A percentile compares a stretch with the other conserved stretches of the same genome.
phyloP scores from a whole-genome alignment of 2,329 filamentous ascomycete species.

The Pyrenochaeta sp. region DNA sequence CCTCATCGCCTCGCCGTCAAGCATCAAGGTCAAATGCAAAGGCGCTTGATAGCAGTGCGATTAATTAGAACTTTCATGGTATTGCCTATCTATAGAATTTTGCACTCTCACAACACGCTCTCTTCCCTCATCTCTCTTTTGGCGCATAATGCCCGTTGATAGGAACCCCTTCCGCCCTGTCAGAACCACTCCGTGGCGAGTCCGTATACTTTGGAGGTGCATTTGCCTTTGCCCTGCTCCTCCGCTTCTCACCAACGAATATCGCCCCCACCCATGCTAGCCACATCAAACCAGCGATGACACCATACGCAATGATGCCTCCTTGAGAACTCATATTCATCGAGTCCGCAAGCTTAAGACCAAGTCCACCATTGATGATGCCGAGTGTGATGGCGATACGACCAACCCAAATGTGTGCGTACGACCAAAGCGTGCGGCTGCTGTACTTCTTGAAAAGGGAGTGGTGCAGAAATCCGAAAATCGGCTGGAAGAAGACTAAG shows the following conservation, averaged over 20 bases:
- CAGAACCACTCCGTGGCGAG: constrained; percentile 3
- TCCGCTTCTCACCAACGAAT: constrained; percentile 38
- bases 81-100: background rate
- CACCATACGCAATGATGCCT: constrained; percentile 57
- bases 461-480: constrained; percentile 62
- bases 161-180: constrained; percentile 2
- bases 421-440: constrained; percentile 55
- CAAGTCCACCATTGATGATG: constrained; percentile 65
- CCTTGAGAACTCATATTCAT: constrained; percentile 39
- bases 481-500: constrained; percentile 62
- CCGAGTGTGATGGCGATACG: constrained; percentile 59
- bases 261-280: constrained; percentile 38
- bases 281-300: constrained; percentile 59
- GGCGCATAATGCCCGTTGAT: constrained; percentile 28
- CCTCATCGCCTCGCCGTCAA: too few species aligned
- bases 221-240: constrained; percentile 11
- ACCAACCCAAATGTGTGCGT: constrained; percentile 64
- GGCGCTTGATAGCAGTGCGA: too few species aligned
- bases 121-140: constrained; percentile 12
- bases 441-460: constrained; percentile 57
- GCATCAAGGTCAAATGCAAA: too few species aligned
- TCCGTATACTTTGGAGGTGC: constrained; percentile 24
- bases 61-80: too few species aligned
- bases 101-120: background rate
- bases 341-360: constrained; percentile 56